Evolutionary conservation across 768 basidiomycete species (phyloP).

Genomic region (Pleurotus tuber-regium): DNA sequence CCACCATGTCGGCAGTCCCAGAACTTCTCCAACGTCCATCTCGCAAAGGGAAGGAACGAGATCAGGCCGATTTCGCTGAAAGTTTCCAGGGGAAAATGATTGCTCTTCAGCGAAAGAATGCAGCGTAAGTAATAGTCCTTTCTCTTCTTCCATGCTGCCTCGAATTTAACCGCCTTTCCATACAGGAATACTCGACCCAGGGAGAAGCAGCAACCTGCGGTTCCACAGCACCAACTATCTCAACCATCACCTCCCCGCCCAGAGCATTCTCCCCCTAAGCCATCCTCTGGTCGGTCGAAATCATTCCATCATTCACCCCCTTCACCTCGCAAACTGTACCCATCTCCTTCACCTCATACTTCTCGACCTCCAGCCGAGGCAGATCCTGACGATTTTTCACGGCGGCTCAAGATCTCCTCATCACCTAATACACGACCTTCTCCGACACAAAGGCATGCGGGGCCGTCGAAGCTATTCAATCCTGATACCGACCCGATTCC

Average conservation of each 20-base stretch:
- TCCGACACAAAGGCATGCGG: conserved; percentile 32
- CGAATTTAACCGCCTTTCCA: conserved; percentile 9
- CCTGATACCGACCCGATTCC: conserved; percentile 70
- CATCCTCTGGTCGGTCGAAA: conserved; percentile 21
- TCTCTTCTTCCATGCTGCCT: conserved; percentile 9
- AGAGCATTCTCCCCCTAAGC: conserved; percentile 28
- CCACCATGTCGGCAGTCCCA: conserved; percentile 27
- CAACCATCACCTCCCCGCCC: conserved; percentile 25
- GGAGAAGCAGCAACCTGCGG: conserved; percentile 43
- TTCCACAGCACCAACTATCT: conserved; percentile 21
- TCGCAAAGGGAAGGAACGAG: conserved; percentile 43
- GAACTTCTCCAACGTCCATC: conserved; percentile 24
- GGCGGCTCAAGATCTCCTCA: conserved; percentile 65
- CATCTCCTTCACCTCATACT: conserved; percentile 29
- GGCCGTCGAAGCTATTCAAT: conserved; percentile 54
- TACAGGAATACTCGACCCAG: conserved; percentile 42
- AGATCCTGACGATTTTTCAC: conserved; percentile 72
- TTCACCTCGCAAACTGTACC: conserved; percentile 32
- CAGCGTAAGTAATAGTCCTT: conserved; percentile 40
- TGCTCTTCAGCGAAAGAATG: conserved; percentile 63
- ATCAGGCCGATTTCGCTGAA: conserved; percentile 29
- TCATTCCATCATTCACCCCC: conserved; percentile 23
- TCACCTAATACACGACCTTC: conserved; percentile 18
- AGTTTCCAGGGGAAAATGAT: conserved; percentile 55
- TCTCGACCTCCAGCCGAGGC: conserved; percentile 42